These are phyloP conservation scores for Candida peoriensis DNA, from an alignment of 805 yeast genomes.

Conservation along the genomic window DNA sequence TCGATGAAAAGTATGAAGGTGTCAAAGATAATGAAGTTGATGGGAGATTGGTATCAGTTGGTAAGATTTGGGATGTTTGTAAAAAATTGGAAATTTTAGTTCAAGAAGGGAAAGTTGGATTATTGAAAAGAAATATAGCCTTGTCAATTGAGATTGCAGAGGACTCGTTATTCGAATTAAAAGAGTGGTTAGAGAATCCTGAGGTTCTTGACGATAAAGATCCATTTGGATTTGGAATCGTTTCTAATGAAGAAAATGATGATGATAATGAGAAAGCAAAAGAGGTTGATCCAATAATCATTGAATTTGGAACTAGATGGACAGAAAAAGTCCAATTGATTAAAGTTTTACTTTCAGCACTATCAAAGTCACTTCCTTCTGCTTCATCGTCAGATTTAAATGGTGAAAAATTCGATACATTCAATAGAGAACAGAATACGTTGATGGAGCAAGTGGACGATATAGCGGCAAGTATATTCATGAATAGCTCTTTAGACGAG, in stretches of 20 bases:
- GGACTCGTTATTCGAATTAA: constrained; percentile 64
- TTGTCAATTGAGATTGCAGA: constrained; percentile 41
- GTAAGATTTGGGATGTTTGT: constrained; percentile 68
- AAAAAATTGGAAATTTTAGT: constrained; percentile 40
- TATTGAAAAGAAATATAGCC: constrained; percentile 43
- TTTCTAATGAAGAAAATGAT: constrained; percentile 26
- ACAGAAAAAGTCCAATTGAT: constrained; percentile 48
- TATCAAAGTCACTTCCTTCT: constrained; percentile 52
- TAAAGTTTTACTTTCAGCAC: constrained; percentile 52
- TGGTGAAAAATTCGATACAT: constrained; percentile 43
- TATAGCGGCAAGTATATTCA: constrained; percentile 51
- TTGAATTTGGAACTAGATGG: constrained; percentile 44
- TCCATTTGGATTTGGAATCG: constrained; percentile 44
- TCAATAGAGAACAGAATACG: constrained; percentile 37
- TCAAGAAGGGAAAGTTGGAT: constrained; percentile 47
- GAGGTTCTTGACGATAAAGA: constrained; percentile 38
- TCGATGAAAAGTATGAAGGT: constrained; percentile 12
- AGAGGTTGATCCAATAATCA: constrained; percentile 31
- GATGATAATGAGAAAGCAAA: constrained; percentile 23
- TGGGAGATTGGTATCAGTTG: constrained; percentile 53
- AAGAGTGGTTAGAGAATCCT: constrained; percentile 67
- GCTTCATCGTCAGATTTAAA: constrained; percentile 22
- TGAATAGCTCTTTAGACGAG: constrained; percentile 25
- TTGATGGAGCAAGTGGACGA: constrained; percentile 50
- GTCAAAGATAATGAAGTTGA: constrained; percentile 25